These are phyloP conservation scores for Eimeria maxima DNA, from an alignment of 169 alveolate genomes.

Conservation along the genomic window DNA sequence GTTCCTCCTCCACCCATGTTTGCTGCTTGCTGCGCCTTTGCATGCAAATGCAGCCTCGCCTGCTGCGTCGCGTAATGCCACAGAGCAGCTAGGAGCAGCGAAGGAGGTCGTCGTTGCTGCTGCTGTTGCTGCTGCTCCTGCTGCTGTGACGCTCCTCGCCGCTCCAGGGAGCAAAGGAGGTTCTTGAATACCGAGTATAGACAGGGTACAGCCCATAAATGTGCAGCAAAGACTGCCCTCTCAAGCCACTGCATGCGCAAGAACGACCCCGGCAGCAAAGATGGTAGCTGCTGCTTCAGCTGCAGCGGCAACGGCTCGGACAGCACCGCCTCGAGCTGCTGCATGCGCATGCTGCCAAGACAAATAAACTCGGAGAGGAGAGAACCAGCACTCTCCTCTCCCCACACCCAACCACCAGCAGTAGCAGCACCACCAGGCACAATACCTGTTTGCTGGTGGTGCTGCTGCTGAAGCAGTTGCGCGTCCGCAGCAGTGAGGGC, in stretches of 20 bases:
- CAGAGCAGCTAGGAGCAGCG: slow-evolving; percentile 27
- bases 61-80: slow-evolving; percentile 61
- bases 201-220: slow-evolving; percentile 45
- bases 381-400: slow-evolving; percentile 4
- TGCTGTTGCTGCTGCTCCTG: slow-evolving; percentile 61
- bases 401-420: slow-evolving; percentile 54
- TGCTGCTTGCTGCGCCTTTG: slow-evolving; percentile 69
- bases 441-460: slow-evolving; percentile 5
- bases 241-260: slow-evolving; percentile 63
- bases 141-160: not conserved
- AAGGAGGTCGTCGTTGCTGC: slow-evolving; percentile 8
- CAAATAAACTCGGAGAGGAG: slow-evolving; percentile 21
- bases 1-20: not conserved
- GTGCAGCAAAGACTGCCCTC: slow-evolving; percentile 58
- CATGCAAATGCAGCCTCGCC: slow-evolving; percentile 57
- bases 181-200: not conserved
- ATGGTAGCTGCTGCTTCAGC: slow-evolving; percentile 63
- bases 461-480: slow-evolving; percentile 32
- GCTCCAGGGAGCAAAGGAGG: not conserved
- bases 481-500: not conserved
- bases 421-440: not conserved
- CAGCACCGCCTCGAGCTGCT: not conserved
- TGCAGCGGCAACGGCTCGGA: slow-evolving; percentile 4
- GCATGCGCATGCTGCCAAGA: slow-evolving; percentile 30
- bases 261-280: slow-evolving; percentile 55